These are phyloP conservation scores for Penicillium samsonianum DNA, from an alignment of 495 filamentous ascomycete genomes.

Conservation along the genomic window DNA sequence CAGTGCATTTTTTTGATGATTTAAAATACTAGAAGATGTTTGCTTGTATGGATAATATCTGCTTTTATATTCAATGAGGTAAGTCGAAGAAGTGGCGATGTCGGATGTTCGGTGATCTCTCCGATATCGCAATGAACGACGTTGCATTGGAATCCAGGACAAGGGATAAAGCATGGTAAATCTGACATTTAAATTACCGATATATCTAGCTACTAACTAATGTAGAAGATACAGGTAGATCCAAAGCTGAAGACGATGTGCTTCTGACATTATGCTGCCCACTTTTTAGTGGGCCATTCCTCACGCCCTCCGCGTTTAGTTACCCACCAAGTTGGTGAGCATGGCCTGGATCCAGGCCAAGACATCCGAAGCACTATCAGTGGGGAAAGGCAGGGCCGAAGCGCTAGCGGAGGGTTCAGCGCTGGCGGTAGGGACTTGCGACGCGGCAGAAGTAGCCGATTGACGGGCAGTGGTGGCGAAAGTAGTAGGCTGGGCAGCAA, in stretches of 20 bases:
- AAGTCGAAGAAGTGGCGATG: slow-evolving; percentile 1
- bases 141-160: neutral
- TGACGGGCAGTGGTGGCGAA: slow-evolving; percentile 10
- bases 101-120: slow-evolving; percentile 5
- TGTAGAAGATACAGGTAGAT: neutral
- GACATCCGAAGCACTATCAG: slow-evolving; percentile 3
- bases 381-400: slow-evolving; percentile 4
- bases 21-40: neutral
- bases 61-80: neutral
- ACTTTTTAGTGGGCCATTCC: neutral
- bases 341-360: slow-evolving; percentile 8
- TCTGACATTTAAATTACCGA: slow-evolving; percentile 1
- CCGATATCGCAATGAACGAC: slow-evolving; percentile 1
- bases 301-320: slow-evolving; percentile 1
- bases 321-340: slow-evolving; percentile 5
- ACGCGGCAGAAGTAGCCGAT: slow-evolving; percentile 3
- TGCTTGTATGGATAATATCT: neutral
- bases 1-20: neutral
- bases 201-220: slow-evolving; percentile 3
- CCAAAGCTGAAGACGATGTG: neutral
- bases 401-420: no score
- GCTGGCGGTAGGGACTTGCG: neutral
- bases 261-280: neutral
- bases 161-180: neutral
- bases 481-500: slow-evolving; percentile 1